Evolutionary conservation across 371 early-diverging fungal species (phyloP), one percentile per base, ranked within the genome.

Genomic region (Dichotomocladium elegans): DNA sequence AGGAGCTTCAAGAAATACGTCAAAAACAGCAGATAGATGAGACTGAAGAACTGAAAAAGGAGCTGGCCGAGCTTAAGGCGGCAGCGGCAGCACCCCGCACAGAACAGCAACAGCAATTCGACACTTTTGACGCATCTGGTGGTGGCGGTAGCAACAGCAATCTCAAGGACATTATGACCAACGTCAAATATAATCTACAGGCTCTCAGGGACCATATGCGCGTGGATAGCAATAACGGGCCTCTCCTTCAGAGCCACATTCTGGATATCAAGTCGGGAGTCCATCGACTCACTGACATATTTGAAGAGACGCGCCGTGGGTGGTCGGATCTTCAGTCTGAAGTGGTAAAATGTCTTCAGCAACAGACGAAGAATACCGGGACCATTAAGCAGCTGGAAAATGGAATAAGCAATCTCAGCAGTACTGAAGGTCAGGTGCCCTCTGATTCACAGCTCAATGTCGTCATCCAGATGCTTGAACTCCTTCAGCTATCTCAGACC

Each of bases 281-380:
- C 5, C 42, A 41, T 4, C 64, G 60, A 12, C 55, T 74, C 0
- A 55, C 51, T 46, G 59, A 62, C 2, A 51, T 48, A 0, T 41
- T 74, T 14, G 69, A 68, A 9, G 67, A 62, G 21, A 64, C 75
- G 9, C 58, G 60, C 10, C 19, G 34, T 1, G 63, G 58, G 7
- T 74, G 74, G 74, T 43, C 44, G 4, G 66, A 65, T 10, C 53
- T 74, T 11, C 70, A 74, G 40, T 27, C 45, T n/a, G 70, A 70
- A 15, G 37, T 37, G 37, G 17, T n/a, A 17, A 21, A 37, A 37
- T 37, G 37, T 15, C 21, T 37, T n/a, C 5, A 17, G 17, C 30
- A 63, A 63, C 57, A 64, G 61, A 69, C 34, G 7, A 58, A 51
- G 17, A 45, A 19, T 2, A 58, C 35, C 30, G 47, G 51, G 7